Base-by-base conservation (phyloP, 2,329 filamentous ascomycete genomes). In the Macrophomina phaseolina region DNA sequence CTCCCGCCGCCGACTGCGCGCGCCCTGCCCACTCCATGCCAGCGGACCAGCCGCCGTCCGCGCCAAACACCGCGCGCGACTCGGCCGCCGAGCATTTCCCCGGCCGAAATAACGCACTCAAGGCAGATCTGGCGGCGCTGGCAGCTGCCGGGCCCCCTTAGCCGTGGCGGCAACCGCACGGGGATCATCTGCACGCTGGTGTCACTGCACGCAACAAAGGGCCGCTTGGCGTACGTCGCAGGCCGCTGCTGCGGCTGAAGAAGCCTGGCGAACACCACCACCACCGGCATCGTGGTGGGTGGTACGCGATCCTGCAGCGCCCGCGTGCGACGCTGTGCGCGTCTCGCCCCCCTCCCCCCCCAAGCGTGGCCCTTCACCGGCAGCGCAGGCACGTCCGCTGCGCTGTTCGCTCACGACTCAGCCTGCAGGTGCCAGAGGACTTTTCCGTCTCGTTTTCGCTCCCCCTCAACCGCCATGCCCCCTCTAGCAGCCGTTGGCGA, bases 111-210 rank as follows among this genome's bases (percentile, higher is more conserved):
- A 49, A 49, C 38, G 58, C 30, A 23, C 23, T 16, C 42, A 28
- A 36, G 58, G 40, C 58, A 62, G 58, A 62, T 62, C 58, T 36
- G 42, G 28, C 56, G 23, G 28, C 18, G 28, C 40, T 61, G 56
- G 56, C 56, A 61, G 56, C 56, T 61, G 56, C 56, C 56, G 56
- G 56, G 28, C n/a, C 34, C 40, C 56, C 56, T 61, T 49, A 30
- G 42, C 58, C 58, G 46, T 18, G 42, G 36, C 58, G 58, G 58
- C 58, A 62, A 23, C 58, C 45, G 58, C 58, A 62, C 58, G 58
- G 40, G 36, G 51, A 65, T 65, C 63, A 65, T 65, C 51, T 65
- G 63, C 63, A 30, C 32, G 51, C 52, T 56, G 51, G 63, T 65
- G 53, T 65, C 63, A 65, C 63, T 32, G 49, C 51, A 30, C 16